Evolutionary conservation across 176 grass and related monocot genomes (phyloP), one percentile per base, ranked within the genome.

Genomic region (Oryza officinalis): DNA sequence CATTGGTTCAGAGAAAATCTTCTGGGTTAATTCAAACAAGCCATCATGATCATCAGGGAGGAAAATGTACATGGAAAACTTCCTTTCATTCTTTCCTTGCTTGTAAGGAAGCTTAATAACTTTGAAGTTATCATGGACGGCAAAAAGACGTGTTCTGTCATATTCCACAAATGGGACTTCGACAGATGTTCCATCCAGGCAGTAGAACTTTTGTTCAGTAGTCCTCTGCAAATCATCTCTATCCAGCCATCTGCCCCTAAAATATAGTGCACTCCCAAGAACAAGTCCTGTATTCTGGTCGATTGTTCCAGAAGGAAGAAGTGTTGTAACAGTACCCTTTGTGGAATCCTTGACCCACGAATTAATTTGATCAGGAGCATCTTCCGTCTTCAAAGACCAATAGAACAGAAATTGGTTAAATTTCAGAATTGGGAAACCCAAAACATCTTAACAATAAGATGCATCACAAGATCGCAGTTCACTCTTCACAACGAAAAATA

Each of bases 21-120:
- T 87, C 40, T 83, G 79, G 4, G 80, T 80, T 83, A 90, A 87
- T 32, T 87, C 84, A 80, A 90, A 84, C 63, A 90, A 33, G 25
- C 88, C 84, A 90, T 90, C 84, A 63, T 15, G 80, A 65, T 75
- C 38, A 80, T 87, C 75, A 80, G 88, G 84, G 31, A 87, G 88
- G 41, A 90, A 90, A 72, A 87, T 83, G 63, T 83, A 90, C 84
- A 90, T 90, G 49, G 88, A 83, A 60, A 90, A 84, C 49, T 83
- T 90, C 69, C 75, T 63, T 70, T 90, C 74, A 41, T 79, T 87
- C 38, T 69, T 83, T 50, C 88, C 88, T 90, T 75, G 23, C 23
- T 65, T 73, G 52, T 80, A 90, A 79, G 88, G 84, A 79, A 90
- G 84, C 74, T 87, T 90, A 82, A 90, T 90, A 60, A 87, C 84